These are phyloP conservation scores for Serpula lacrymans DNA, from an alignment of 768 basidiomycete genomes.

Conservation along the genomic window DNA sequence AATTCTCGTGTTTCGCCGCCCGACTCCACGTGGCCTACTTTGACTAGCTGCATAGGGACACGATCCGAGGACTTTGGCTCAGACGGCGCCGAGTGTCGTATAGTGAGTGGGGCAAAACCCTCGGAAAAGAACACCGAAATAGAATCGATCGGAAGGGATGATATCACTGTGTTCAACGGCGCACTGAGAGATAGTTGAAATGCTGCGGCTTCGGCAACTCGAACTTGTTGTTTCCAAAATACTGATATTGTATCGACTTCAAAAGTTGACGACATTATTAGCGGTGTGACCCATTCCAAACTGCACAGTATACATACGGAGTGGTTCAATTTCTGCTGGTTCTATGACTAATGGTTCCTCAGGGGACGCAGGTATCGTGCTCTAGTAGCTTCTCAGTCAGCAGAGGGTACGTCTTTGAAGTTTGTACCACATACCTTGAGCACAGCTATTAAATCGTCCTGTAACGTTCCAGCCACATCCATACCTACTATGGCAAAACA, in stretches of 20 bases:
- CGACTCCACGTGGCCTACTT: slow-evolving; percentile 39
- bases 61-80: slow-evolving; percentile 9
- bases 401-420: neutral
- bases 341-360: slow-evolving; percentile 60
- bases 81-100: slow-evolving; percentile 40
- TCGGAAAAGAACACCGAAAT: slow-evolving; percentile 59
- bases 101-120: slow-evolving; percentile 43
- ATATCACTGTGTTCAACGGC: slow-evolving; percentile 44
- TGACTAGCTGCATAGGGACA: slow-evolving; percentile 37
- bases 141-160: slow-evolving; percentile 57
- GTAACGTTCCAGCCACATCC: slow-evolving; percentile 49
- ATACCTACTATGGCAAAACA: slow-evolving; percentile 28
- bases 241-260: slow-evolving; percentile 62
- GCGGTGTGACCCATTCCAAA: slow-evolving; percentile 1
- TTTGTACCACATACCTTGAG: slow-evolving; percentile 49
- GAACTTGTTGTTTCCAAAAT: slow-evolving; percentile 69
- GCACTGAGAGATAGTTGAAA: slow-evolving; percentile 74
- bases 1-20: slow-evolving; percentile 17
- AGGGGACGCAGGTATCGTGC: slow-evolving; percentile 60
- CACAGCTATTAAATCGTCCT: slow-evolving; percentile 72
- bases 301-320: slow-evolving; percentile 44
- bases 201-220: slow-evolving; percentile 56
- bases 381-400: slow-evolving; percentile 38
- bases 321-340: slow-evolving; percentile 56
- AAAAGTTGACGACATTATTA: slow-evolving; percentile 8